Evolutionary conservation across 805 yeast genomes (phyloP).

Genomic region (Pichia nakasei): DNA sequence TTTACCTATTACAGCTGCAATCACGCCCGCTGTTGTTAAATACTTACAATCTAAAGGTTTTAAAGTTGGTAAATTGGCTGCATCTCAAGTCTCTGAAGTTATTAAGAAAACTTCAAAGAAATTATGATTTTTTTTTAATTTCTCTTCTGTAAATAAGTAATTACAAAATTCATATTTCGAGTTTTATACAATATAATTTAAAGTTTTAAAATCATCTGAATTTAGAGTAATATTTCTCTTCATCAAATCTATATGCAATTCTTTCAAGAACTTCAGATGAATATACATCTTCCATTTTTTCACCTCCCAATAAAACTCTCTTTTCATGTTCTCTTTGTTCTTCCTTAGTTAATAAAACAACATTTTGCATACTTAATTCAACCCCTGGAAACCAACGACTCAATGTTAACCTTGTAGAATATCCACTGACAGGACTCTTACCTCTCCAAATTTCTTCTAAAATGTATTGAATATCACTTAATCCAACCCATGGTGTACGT

Average conservation of each 20-base stretch:
- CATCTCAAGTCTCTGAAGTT: background rate
- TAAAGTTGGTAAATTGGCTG: slow-evolving; percentile 42
- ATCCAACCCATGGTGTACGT: slow-evolving; percentile 57
- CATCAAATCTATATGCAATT: slow-evolving; percentile 57
- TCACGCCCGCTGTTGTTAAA: slow-evolving; percentile 73
- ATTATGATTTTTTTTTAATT: too few species aligned
- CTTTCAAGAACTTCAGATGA: slow-evolving; percentile 44
- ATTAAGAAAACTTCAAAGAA: background rate
- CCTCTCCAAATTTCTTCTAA: slow-evolving; percentile 92
- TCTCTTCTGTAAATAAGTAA: background rate
- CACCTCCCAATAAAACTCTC: slow-evolving; percentile 62
- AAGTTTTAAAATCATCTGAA: slow-evolving; percentile 30
- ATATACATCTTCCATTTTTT: slow-evolving; percentile 55
- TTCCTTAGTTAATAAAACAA: slow-evolving; percentile 80
- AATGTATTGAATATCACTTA: slow-evolving; percentile 69
- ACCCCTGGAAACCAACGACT: slow-evolving; percentile 75
- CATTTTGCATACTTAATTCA: slow-evolving; percentile 64
- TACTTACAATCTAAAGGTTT: slow-evolving; percentile 70
- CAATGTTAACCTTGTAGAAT: slow-evolving; percentile 67
- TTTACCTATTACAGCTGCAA: slow-evolving; percentile 84
- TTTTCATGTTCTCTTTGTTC: slow-evolving; percentile 79
- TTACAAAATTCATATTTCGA: background rate
- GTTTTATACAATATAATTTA: slow-evolving; percentile 1
- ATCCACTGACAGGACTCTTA: slow-evolving; percentile 79
- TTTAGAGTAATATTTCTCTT: slow-evolving; percentile 65